Evolutionary conservation across 208 protist genomes (phyloP).

Genomic region (Novymonas esmeraldas): DNA sequence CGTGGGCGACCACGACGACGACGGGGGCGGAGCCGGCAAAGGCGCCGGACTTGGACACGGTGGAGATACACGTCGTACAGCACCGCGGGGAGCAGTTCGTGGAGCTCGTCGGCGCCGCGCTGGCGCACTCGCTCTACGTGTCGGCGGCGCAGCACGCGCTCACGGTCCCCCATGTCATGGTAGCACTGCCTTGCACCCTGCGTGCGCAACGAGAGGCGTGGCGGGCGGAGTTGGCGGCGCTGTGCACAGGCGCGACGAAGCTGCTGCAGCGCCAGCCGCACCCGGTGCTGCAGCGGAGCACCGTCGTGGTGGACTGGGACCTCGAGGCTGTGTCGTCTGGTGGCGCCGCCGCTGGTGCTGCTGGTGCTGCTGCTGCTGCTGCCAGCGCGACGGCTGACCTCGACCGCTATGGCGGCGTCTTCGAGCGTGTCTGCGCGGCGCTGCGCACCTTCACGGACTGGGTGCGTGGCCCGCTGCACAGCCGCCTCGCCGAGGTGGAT

Average conservation of each 20-base stretch:
- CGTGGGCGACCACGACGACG: conserved; percentile 9
- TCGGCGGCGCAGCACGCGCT: conserved; percentile 42
- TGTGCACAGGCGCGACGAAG: conserved; percentile 40
- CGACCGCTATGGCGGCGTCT: conserved; percentile 20
- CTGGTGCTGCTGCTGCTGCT: not conserved
- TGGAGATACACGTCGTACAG: conserved; percentile 63
- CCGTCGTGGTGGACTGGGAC: conserved; percentile 59
- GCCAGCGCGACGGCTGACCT: conserved; percentile 23
- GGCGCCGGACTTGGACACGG: conserved; percentile 36
- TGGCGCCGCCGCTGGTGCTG: too few species aligned
- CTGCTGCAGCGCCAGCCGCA: conserved; percentile 52
- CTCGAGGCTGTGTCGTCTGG: conserved; percentile 8
- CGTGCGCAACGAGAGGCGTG: conserved; percentile 26
- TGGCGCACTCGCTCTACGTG: conserved; percentile 69
- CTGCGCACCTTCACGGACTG: conserved; percentile 36
- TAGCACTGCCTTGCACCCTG: conserved; percentile 23
- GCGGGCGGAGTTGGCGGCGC: conserved; percentile 22
- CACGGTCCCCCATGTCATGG: conserved; percentile 47
- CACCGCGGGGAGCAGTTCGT: conserved; percentile 59
- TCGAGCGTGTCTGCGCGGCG: conserved; percentile 33
- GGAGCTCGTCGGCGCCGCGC: conserved; percentile 25
- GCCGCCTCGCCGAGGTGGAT: conserved; percentile 32
- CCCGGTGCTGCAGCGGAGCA: conserved; percentile 46
- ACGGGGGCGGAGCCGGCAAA: not conserved
- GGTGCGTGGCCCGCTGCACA: conserved; percentile 25